Conservation (phyloP, 2,329 filamentous ascomycete genomes). For the Penicillium polonicum region DNA sequence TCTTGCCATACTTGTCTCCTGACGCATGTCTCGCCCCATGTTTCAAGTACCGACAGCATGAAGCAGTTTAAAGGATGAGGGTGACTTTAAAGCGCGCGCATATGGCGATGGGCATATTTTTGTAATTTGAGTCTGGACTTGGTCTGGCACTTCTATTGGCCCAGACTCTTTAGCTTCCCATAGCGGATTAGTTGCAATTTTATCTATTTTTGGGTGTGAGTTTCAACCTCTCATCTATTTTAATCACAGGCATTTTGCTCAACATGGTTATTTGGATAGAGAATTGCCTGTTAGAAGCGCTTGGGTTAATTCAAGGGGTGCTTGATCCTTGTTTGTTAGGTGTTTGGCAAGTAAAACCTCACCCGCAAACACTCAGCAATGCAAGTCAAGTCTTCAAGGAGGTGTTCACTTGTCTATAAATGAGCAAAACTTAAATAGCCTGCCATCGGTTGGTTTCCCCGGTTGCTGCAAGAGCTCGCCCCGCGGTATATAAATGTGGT, state of each 20-base stretch:
- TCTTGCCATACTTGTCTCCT: not conserved
- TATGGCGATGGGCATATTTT: constrained; percentile 1
- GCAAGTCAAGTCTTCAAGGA: constrained; percentile 7
- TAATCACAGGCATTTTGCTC: not conserved
- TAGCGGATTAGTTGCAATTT: constrained; percentile 2
- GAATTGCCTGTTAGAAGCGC: not conserved
- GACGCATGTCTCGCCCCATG: constrained; percentile 1
- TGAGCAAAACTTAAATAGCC: constrained; percentile 4
- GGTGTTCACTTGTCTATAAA: constrained; percentile 4
- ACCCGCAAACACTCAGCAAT: constrained; percentile 4
- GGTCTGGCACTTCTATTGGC: constrained; percentile 2
- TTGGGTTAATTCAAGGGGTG: not conserved
- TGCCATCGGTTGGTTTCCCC: constrained; percentile 4
- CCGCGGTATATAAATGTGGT: constrained; percentile 6
- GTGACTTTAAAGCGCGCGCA: constrained; percentile 10
- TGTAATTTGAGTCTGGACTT: constrained; percentile 5
- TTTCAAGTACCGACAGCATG: constrained; percentile 15
- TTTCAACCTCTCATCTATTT: not conserved
- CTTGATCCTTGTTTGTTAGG: not conserved
- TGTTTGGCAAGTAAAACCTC: not conserved
- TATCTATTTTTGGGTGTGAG: constrained; percentile 5
- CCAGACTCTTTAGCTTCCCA: constrained; percentile 4
- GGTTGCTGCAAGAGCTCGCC: constrained; percentile 14
- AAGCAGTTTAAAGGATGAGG: not conserved
- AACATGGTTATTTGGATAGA: not conserved